Base-by-base conservation (phyloP, 305 asterid species). In the Fraxinus paxiana region DNA sequence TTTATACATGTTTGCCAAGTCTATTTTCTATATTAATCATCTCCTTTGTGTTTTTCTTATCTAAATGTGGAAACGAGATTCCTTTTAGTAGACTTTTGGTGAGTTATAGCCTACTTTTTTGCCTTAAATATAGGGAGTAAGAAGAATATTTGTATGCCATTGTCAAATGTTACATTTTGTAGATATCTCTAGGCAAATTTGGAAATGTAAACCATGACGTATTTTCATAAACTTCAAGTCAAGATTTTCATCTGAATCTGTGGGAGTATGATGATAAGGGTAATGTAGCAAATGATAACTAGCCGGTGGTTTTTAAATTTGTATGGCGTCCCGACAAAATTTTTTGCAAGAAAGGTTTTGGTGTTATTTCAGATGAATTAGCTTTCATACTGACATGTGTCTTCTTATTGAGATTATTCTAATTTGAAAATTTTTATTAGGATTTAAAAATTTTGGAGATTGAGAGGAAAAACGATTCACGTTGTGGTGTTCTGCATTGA, bases 231-330 rank as follows among this genome's bases (percentile, higher is more conserved):
- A 70, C 38, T 79, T 69, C 31, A 72, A 63, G 85, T 87, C 82
- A 37, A 82, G 84, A 31, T 77, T 48, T 65, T 79, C 77, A 77
- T 85, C 84, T 86, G 92, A 88, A 90, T 88, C 87, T 82, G 85
- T 79, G 90, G 90, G 84, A 46, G 71, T 75, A 30, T 46, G 86
- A 79, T 20, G 83, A 63, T 63, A 24, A 78, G 86, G 81, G 83
- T 83, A 65, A 65, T 78, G 80, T 82, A 63, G 83, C 80, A 79
- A 85, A 81, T 81, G 67, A 75, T 70, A 83, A 73, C 61, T 38
- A 75, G 46, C 83, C 77, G 80, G 87, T 69, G 65, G 18, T 73
- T 69, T 77, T 35, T 83, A 77, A 76, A 84, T 86, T 85, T 86
- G 81, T 77, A 77, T 87, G 84, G 30, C 86, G 79, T 81, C 87